Evolutionary conservation across 2,329 filamentous ascomycete species (phyloP).

Genomic region (Akanthomyces lecanii): DNA sequence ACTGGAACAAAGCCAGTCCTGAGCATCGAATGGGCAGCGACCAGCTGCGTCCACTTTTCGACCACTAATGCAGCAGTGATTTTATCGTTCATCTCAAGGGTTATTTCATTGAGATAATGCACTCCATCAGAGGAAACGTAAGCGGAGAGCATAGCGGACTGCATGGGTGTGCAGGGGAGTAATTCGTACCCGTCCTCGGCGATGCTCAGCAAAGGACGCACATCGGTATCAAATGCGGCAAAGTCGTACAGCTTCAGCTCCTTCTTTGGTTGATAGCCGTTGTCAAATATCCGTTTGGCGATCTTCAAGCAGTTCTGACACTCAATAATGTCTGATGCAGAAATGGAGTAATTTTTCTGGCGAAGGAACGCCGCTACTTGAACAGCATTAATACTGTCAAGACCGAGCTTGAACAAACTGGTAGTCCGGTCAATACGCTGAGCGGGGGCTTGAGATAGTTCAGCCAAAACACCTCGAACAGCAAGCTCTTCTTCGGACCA

Average conservation of each 20-base stretch:
- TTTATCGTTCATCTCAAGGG: slow-evolving; percentile 43
- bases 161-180: slow-evolving; percentile 74
- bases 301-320: slow-evolving; percentile 44
- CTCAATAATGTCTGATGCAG: slow-evolving; percentile 71
- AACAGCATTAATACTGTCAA: slow-evolving; percentile 85
- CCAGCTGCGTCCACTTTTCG: slow-evolving; percentile 56
- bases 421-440: slow-evolving; percentile 54
- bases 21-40: slow-evolving; percentile 62
- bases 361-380: slow-evolving; percentile 70
- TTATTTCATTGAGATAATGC: slow-evolving; percentile 73
- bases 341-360: slow-evolving; percentile 52
- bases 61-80: slow-evolving; percentile 40
- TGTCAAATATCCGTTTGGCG: slow-evolving; percentile 22
- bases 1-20: slow-evolving; percentile 68
- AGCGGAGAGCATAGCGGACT: slow-evolving; percentile 74
- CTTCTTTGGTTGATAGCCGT: not conserved
- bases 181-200: slow-evolving; percentile 42
- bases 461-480: slow-evolving; percentile 54
- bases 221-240: slow-evolving; percentile 32
- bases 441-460: slow-evolving; percentile 50
- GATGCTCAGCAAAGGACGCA: slow-evolving; percentile 29
- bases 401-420: slow-evolving; percentile 80
- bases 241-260: slow-evolving; percentile 34
- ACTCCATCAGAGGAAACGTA: slow-evolving; percentile 63
- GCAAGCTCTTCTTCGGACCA: slow-evolving; percentile 24